Percentiles rank a stretch among this genome's conserved stretches.
These are phyloP conservation scores for Eucalyptus pumila DNA, from an alignment of 345 rosid genomes.

Conservation along the genomic window DNA sequence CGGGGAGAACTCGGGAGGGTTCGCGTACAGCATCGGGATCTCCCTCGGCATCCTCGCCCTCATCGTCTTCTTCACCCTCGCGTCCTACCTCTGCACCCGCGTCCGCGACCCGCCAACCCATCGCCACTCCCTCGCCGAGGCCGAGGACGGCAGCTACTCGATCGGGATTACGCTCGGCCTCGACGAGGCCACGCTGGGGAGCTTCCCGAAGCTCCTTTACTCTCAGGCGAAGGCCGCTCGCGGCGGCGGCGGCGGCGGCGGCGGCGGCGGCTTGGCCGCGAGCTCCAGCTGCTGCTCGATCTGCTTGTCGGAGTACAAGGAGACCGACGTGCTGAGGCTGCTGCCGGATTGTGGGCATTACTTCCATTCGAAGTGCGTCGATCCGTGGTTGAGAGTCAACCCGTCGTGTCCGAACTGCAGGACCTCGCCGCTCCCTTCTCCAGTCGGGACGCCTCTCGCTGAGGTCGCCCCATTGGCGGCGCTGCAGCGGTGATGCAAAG, in stretches of 20 bases:
- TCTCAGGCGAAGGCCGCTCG: neutral
- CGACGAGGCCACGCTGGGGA: neutral
- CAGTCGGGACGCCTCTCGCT: neutral
- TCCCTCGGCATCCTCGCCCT: neutral
- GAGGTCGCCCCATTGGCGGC: neutral
- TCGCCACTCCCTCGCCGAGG: neutral
- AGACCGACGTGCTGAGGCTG: neutral
- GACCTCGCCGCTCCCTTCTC: neutral
- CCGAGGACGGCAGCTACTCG: neutral
- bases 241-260: neutral
- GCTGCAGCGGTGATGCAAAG: neutral
- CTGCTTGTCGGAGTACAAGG: conserved; percentile 1
- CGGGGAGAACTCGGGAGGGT: neutral
- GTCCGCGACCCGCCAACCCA: neutral
- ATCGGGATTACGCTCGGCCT: neutral
- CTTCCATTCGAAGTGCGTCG: neutral
- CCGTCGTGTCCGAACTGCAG: conserved; percentile 6
- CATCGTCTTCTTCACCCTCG: neutral
- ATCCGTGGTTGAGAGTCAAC: neutral
- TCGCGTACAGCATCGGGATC: neutral
- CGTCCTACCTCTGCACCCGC: neutral
- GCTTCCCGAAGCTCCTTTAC: neutral
- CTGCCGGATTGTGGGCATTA: neutral
- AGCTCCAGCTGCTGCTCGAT: neutral
- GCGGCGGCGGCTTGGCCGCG: neutral